Base-by-base conservation (phyloP, 495 filamentous ascomycete genomes). In the Daldinia vernicosa region DNA sequence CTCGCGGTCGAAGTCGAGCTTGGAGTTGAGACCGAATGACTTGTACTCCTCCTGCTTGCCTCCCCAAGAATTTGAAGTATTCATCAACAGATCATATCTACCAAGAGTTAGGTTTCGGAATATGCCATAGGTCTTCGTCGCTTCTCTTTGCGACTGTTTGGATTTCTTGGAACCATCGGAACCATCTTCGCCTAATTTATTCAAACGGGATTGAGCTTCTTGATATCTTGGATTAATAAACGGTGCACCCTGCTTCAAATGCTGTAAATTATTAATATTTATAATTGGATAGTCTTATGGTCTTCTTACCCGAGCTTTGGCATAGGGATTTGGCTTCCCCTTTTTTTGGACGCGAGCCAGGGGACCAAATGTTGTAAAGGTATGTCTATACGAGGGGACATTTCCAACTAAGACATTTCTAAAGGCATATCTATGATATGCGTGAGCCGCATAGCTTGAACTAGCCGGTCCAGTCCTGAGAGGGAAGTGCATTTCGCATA, bases 1-100 rank as follows among this genome's bases (percentile, higher is more conserved):
- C 70, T 82, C 77, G 17, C 67, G 69, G n/a, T 80, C 70, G 6
- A 82, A 64, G 43, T 79, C 71, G 3, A 67, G 6, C 27, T 66
- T 72, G 35, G 69, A 74, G 26, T 52, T 60, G 56, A 83, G 4
- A 4, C 78, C 80, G 27, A 82, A 80, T 17, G 70, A 69, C 15
- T 60, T 66, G 59, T 77, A 83, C 9, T 77, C 76, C 8, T 63
- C 59, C 43, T 75, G 17, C 24, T 64, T 68, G 0, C 30, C 33
- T 2, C 4, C 19, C 63, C 67, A 75, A 27, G 40, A 57, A 24
- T 22, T 26, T 2, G 59, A 24, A 17, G 11, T 26, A 26, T 17
- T 57, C 63, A 74, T 55, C 11, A 72, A 12, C 0, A 60, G 8
- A 17, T 72, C 63, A 33, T 67, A 72, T 19, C 47, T 51, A n/a